phyloP scores from a whole-genome alignment of 2,329 filamentous ascomycete species.

The Diaporthe sp. region DNA sequence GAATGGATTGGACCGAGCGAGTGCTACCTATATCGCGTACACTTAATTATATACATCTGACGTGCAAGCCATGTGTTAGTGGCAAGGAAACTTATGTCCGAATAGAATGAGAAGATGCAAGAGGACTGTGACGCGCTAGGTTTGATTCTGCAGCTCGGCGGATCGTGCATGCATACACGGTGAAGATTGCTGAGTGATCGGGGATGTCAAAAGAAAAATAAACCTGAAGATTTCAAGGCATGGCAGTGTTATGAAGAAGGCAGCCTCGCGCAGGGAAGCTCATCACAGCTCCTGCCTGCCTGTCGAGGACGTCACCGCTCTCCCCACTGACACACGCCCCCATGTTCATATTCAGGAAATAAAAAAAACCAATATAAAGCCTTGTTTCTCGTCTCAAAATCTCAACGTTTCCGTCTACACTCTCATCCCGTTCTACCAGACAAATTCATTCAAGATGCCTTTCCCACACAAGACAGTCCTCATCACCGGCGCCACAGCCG shows the following conservation, averaged over 20 bases:
- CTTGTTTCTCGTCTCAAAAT: background rate
- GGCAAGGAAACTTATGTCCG: background rate
- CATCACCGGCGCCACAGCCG: constrained; percentile 66
- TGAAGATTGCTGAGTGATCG: background rate
- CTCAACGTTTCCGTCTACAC: background rate
- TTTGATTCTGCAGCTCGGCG: background rate
- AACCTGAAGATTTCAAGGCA: background rate
- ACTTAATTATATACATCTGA: background rate
- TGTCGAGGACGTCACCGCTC: constrained; percentile 17
- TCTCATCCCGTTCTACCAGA: background rate
- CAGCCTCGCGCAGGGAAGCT: background rate
- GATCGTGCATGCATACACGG: background rate
- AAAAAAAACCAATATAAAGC: background rate
- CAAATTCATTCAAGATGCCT: constrained; percentile 52
- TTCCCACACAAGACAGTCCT: constrained; percentile 69
- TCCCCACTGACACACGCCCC: background rate
- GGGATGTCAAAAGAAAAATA: too few relatives aligned
- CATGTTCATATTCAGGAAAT: background rate
- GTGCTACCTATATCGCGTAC: background rate
- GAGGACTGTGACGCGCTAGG: background rate
- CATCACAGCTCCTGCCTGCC: background rate
- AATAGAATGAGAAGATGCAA: background rate
- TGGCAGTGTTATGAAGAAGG: background rate
- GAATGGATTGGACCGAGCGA: too few relatives aligned
- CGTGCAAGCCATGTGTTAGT: background rate